A percentile compares a stretch with the other conserved stretches of the same genome.
These are phyloP conservation scores for Xylaria sp. DNA, from an alignment of 2,329 filamentous ascomycete genomes.

Conservation along the genomic window DNA sequence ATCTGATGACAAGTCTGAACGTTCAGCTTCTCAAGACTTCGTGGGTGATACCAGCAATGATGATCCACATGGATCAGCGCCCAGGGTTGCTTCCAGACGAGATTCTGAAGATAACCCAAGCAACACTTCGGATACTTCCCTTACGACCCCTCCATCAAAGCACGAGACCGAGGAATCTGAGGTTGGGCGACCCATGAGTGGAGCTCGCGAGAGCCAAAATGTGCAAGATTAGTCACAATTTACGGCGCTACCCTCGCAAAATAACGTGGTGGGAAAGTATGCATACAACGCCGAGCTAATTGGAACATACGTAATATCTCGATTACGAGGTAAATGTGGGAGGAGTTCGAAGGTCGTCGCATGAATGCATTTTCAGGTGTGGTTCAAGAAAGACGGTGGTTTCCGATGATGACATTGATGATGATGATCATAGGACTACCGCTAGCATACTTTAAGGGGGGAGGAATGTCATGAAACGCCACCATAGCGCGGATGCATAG, in stretches of 20 bases:
- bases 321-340: constrained; percentile 2
- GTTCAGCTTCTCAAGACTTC: constrained; percentile 7
- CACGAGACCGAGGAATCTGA: constrained; percentile 29
- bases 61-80: neutral
- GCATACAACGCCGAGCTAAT: constrained; percentile 2
- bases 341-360: constrained; percentile 18
- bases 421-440: constrained; percentile 2
- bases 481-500: constrained; percentile 26
- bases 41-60: constrained; percentile 2
- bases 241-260: neutral
- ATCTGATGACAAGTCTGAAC: neutral
- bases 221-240: constrained; percentile 5
- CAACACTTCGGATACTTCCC: constrained; percentile 10
- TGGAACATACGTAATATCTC: constrained; percentile 2
- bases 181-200: constrained; percentile 31
- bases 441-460: neutral
- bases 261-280: neutral
- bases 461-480: neutral
- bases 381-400: constrained; percentile 1
- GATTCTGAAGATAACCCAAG: constrained; percentile 1
- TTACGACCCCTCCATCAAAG: constrained; percentile 30
- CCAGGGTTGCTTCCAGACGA: neutral
- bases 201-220: constrained; percentile 28
- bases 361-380: constrained; percentile 40
- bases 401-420: neutral